These are phyloP conservation scores for Neurospora intermedia DNA, from an alignment of 495 filamentous ascomycete species.

Conservation along the genomic window DNA sequence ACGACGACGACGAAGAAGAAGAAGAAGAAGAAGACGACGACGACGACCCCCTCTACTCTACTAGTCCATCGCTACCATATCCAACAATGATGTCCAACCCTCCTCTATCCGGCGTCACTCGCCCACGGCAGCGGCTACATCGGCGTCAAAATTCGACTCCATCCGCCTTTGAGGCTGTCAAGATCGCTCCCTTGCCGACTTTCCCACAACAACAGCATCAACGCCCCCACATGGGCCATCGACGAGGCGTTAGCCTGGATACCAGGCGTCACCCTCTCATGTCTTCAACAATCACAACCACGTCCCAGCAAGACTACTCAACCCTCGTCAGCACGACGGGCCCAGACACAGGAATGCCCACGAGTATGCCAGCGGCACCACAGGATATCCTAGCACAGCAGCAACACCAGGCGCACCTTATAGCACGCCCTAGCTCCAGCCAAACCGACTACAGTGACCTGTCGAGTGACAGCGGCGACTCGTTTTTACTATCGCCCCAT, in stretches of 20 bases:
- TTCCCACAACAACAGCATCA: conserved; percentile 37
- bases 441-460: conserved; percentile 18
- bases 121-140: conserved; percentile 63
- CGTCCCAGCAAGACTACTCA: conserved; percentile 37
- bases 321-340: conserved; percentile 46
- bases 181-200: conserved; percentile 50
- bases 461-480: conserved; percentile 14
- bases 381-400: conserved; percentile 62
- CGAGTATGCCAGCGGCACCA: conserved; percentile 23
- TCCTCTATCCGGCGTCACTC: conserved; percentile 43
- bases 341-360: conserved; percentile 48
- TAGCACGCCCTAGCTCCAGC: conserved; percentile 49
- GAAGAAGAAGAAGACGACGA: conserved; percentile 34
- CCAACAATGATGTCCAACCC: conserved; percentile 69
- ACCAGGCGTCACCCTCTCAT: conserved; percentile 44
- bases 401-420: conserved; percentile 35
- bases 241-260: conserved; percentile 73
- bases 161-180: conserved; percentile 55
- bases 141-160: conserved; percentile 85
- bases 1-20: conserved; percentile 42
- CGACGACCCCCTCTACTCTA: conserved; percentile 27
- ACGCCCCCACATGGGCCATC: conserved; percentile 44
- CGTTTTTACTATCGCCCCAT: conserved; percentile 37
- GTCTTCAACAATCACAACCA: conserved; percentile 27
- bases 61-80: conserved; percentile 47